phyloP scores from a whole-genome alignment of 78 protist species.

The Bigelowiella natans region DNA sequence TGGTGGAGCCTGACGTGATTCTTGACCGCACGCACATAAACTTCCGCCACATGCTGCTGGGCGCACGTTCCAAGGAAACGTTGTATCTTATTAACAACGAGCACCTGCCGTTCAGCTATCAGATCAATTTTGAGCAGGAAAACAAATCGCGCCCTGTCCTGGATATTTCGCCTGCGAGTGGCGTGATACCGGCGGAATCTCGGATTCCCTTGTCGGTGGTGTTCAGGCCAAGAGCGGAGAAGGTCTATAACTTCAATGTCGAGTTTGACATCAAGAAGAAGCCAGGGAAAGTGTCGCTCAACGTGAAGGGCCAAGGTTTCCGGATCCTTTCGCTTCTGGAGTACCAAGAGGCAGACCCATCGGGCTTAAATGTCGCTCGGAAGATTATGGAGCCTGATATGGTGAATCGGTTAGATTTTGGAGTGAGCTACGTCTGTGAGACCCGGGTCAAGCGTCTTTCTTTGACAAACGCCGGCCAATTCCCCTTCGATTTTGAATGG shows the following conservation, averaged over 20 bases:
- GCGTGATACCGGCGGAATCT: slow-evolving; percentile 35
- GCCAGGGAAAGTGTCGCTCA: slow-evolving; percentile 40
- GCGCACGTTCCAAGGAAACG: slow-evolving; percentile 7
- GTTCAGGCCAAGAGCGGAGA: slow-evolving; percentile 51
- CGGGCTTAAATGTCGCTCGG: not conserved
- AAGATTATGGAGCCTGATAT: not conserved
- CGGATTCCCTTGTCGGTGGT: slow-evolving; percentile 8
- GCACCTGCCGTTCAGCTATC: slow-evolving; percentile 44
- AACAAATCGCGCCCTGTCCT: not conserved
- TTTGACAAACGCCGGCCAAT: not conserved
- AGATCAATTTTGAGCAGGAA: slow-evolving; percentile 22
- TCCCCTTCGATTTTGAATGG: not conserved
- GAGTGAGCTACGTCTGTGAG: not conserved
- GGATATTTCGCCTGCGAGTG: slow-evolving; percentile 29
- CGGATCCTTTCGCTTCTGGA: slow-evolving; percentile 4
- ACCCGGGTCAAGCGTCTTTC: not conserved
- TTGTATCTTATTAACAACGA: slow-evolving; percentile 44
- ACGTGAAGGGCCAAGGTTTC: slow-evolving; percentile 69
- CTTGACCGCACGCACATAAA: slow-evolving; percentile 31
- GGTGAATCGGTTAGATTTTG: not conserved
- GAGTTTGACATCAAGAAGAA: slow-evolving; percentile 28
- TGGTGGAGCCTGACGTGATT: slow-evolving; percentile 51
- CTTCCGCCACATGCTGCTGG: slow-evolving; percentile 47
- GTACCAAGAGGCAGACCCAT: not conserved
- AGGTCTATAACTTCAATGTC: slow-evolving; percentile 41